Evolutionary conservation across 1,284 basidiomycete species (phyloP).

Genomic region (Malassezia yamatoensis): DNA sequence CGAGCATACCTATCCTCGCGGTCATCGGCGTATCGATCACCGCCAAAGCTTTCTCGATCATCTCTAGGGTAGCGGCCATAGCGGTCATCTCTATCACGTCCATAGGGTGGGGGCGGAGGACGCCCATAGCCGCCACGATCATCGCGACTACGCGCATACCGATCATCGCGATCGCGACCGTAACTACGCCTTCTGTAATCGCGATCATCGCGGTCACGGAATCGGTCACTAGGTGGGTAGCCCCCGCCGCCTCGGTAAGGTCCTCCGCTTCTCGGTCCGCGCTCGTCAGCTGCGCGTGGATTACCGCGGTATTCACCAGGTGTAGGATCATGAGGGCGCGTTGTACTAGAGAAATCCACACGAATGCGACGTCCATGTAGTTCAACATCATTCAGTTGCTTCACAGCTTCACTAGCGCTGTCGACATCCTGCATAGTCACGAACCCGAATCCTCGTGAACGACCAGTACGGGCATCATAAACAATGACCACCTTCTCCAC

Average conservation of each 20-base stretch:
- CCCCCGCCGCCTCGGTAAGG: constrained; percentile 8
- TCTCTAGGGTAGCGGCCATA: not conserved
- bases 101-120: not conserved
- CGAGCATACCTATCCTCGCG: not conserved
- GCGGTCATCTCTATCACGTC: not conserved
- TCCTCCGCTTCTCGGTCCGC: constrained; percentile 11
- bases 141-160: not conserved
- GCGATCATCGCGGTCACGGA: constrained; percentile 11
- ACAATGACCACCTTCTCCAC: constrained; percentile 88
- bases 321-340: constrained; percentile 83
- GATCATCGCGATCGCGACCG: not conserved
- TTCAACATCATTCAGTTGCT: constrained; percentile 82
- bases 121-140: constrained; percentile 16
- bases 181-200: not conserved
- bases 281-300: constrained; percentile 30
- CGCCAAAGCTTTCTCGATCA: not conserved
- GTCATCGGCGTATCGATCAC: not conserved
- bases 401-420: constrained; percentile 76
- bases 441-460: constrained; percentile 95
- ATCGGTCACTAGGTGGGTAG: constrained; percentile 16
- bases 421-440: constrained; percentile 81
- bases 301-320: constrained; percentile 72
- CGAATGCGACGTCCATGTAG: constrained; percentile 89
- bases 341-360: constrained; percentile 91
- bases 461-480: constrained; percentile 92